These are phyloP conservation scores for Naganishia friedmannii DNA, from an alignment of 768 basidiomycete species.

Conservation along the genomic window DNA sequence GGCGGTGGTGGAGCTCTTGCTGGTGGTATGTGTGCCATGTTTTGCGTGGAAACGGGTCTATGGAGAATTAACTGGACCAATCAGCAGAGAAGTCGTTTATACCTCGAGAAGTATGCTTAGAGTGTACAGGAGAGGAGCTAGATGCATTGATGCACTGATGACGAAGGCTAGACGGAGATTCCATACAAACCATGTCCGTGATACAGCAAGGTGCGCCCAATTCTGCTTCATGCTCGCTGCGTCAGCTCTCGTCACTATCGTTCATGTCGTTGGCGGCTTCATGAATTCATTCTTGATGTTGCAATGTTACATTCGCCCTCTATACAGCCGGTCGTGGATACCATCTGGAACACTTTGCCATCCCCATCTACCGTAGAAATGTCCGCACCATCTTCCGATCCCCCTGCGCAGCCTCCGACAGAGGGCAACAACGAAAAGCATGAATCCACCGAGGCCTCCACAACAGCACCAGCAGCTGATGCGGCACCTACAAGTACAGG, in stretches of 20 bases:
- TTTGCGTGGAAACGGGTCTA: neutral
- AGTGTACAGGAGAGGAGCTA: no score
- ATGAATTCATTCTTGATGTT: neutral
- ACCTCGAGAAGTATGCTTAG: no score
- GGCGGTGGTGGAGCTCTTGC: slow-evolving; percentile 22
- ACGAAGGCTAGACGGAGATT: neutral
- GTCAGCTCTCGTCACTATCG: slow-evolving; percentile 17
- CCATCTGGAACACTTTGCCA: neutral
- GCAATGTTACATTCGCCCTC: neutral
- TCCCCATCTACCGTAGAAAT: neutral
- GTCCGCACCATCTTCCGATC: slow-evolving; percentile 27
- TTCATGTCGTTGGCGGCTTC: neutral
- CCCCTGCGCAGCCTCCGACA: slow-evolving; percentile 24
- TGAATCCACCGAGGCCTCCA: neutral
- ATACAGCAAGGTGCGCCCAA: neutral
- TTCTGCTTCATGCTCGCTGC: neutral
- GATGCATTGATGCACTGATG: neutral
- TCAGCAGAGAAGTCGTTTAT: no score
- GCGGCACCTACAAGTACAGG: slow-evolving; percentile 21
- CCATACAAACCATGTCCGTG: neutral
- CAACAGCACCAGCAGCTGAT: slow-evolving; percentile 25
- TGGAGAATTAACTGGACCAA: neutral
- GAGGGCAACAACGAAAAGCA: neutral
- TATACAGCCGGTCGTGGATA: neutral
- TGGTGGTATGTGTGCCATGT: slow-evolving; percentile 13